Evolutionary conservation across 139 green algal genomes (phyloP).

Genomic region (Ettlia oleoabundans): DNA sequence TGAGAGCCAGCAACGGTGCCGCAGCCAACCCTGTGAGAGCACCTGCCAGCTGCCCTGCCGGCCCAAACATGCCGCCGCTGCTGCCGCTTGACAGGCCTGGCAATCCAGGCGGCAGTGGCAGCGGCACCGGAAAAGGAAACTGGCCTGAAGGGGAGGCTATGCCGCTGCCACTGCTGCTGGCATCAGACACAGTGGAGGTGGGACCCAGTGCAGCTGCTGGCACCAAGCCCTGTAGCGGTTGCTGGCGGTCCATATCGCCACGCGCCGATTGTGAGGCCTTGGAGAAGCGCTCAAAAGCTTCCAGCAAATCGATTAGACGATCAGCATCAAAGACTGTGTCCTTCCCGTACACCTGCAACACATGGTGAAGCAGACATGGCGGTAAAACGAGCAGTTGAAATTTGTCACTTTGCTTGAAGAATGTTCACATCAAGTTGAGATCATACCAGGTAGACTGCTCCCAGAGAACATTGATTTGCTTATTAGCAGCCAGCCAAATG

Average conservation of each 20-base stretch:
- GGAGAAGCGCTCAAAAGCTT: slow-evolving; percentile 94
- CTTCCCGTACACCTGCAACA: slow-evolving; percentile 55
- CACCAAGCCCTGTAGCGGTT: background rate
- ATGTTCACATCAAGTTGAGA: no score
- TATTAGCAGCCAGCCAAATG: no score
- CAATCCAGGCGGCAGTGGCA: slow-evolving; percentile 1
- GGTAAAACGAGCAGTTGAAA: no score
- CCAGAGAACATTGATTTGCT: no score
- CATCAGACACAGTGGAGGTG: slow-evolving; percentile 28
- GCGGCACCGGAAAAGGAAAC: background rate
- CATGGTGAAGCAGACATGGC: background rate
- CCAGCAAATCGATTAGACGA: slow-evolving; percentile 95
- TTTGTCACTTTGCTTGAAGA: no score
- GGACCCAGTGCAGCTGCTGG: slow-evolving; percentile 17
- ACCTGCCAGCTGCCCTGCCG: background rate
- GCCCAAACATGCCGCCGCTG: background rate
- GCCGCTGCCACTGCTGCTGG: background rate
- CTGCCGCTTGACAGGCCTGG: no score
- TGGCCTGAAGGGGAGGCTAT: background rate
- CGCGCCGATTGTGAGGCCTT: slow-evolving; percentile 59
- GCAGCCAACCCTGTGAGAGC: background rate
- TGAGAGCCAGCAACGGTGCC: background rate
- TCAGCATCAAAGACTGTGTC: slow-evolving; percentile 79
- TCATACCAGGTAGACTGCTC: no score
- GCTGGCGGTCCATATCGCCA: slow-evolving; percentile 59